Evolutionary conservation across 1,284 basidiomycete genomes (phyloP), one percentile per base, ranked within the genome.

Genomic region (Exsudoporus floridanus): DNA sequence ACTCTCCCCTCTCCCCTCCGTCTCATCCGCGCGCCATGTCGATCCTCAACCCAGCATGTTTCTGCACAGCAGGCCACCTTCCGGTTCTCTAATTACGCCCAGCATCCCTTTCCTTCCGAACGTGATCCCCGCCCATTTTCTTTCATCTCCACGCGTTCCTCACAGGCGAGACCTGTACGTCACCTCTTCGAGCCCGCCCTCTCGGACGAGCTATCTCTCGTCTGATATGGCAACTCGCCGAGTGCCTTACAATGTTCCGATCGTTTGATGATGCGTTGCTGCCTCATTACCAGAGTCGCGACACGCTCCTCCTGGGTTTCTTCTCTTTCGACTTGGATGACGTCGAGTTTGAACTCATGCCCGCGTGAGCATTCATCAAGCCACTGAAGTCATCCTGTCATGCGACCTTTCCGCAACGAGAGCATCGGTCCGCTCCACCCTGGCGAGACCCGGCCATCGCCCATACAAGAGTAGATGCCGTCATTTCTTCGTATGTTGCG

Each of bases 241-340:
- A 90, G 66, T 73, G 72, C 35, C 68, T 90, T 39, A 78, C 77
- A 3, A 68, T 87, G 21, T 73, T 88, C 9, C 79, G 82, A 56
- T 77, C 76, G 3, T 85, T 83, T 60, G 84, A 88, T 53, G 87
- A 90, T n/a, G 54, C 87, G 86, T 2, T 90, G 87, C 88, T 88
- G 84, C 63, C 74, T 88, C 52, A 84, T 87, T 46, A 81, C 79
- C 16, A 73, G 84, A 33, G 78, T 83, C 52, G 62, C 55, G 21
- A 70, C 27, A 49, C 77, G 43, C 74, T 77, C 69, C 74, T 73
- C 58, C 44, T 66, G 33, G 46, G 49, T 46, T 31, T 63, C 60
- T 6, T 45, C 44, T 10, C 21, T 55, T 35, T 57, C 52, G 14
- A 3, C 19, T 0, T 43, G 52, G 25, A 54, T 25, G 27, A 50